Percentiles rank a stretch among this genome's conserved stretches.
Conservation (phyloP, 1,284 basidiomycete genomes). For the Pseudozyma pruni region DNA sequence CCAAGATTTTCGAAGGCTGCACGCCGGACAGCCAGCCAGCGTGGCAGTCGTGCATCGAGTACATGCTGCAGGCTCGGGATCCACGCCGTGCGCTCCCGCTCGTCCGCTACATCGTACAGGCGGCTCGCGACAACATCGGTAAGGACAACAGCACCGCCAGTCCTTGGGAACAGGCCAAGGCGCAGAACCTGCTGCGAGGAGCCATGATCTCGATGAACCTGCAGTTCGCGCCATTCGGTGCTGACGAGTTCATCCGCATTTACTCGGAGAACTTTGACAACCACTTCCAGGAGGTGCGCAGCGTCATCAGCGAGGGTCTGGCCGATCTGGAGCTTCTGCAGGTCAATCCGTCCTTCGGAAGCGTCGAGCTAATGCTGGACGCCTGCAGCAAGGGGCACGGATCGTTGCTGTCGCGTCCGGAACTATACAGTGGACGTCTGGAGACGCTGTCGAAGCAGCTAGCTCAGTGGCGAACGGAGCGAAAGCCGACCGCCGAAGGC, state of each 20-base stretch:
- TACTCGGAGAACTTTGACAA: conserved; percentile 63
- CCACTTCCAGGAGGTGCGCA: conserved; percentile 68
- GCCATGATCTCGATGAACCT: conserved; percentile 50
- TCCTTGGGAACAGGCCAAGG: conserved; percentile 56
- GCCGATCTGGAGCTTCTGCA: conserved; percentile 68
- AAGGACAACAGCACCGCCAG: conserved; percentile 46
- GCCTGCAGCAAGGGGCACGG: conserved; percentile 74
- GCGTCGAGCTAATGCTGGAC: conserved; percentile 75
- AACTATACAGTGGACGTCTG: conserved; percentile 71
- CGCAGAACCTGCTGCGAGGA: conserved; percentile 72
- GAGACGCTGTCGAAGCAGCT: conserved; percentile 69
- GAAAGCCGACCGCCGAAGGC: conserved; percentile 68
- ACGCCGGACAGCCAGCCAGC: conserved; percentile 70
- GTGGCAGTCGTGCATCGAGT: conserved; percentile 69
- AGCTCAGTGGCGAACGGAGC: conserved; percentile 59
- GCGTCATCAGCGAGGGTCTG: conserved; percentile 68
- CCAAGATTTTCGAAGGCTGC: conserved; percentile 75
- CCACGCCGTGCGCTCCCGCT: conserved; percentile 83
- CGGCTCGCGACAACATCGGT: conserved; percentile 46
- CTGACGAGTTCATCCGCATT: conserved; percentile 56
- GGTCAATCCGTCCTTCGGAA: conserved; percentile 78
- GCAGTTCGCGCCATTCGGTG: conserved; percentile 50
- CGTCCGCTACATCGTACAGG: conserved; percentile 72
- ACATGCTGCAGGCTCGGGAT: conserved; percentile 80
- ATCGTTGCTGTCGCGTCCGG: conserved; percentile 72